A percentile compares a stretch with the other conserved stretches of the same genome.
Evolutionary conservation across 192 early-diverging fungal species (phyloP).

Genomic region (Polychytrium aggregatum): DNA sequence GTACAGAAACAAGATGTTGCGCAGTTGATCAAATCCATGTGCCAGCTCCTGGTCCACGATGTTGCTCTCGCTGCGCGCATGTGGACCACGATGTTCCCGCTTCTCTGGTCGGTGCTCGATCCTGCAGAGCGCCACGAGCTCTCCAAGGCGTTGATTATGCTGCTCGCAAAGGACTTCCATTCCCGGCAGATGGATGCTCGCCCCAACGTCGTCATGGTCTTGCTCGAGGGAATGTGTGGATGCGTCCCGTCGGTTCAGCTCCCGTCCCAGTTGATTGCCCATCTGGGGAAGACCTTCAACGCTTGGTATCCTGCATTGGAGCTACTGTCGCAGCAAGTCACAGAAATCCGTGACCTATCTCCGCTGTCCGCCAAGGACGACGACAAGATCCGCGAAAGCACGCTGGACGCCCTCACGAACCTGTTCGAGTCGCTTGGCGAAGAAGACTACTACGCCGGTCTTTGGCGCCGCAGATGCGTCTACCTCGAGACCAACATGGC

Average conservation of each 20-base stretch:
- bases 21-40: slow-evolving; percentile 12
- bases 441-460: slow-evolving; percentile 83
- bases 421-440: slow-evolving; percentile 78
- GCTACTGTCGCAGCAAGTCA: slow-evolving; percentile 62
- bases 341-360: slow-evolving; percentile 29
- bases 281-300: slow-evolving; percentile 81
- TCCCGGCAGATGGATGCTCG: slow-evolving; percentile 59
- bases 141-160: slow-evolving; percentile 64
- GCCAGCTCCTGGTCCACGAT: slow-evolving; percentile 31
- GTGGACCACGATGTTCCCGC: slow-evolving; percentile 79
- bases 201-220: slow-evolving; percentile 91
- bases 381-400: slow-evolving; percentile 76
- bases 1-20: too few relatives aligned
- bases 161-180: slow-evolving; percentile 90
- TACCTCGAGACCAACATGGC: slow-evolving; percentile 94
- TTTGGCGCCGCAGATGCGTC: slow-evolving; percentile 79
- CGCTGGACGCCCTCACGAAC: slow-evolving; percentile 80
- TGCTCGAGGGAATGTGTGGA: slow-evolving; percentile 75
- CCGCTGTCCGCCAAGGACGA: slow-evolving; percentile 58
- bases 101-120: slow-evolving; percentile 65
- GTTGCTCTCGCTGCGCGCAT: slow-evolving; percentile 52
- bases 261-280: slow-evolving; percentile 88
- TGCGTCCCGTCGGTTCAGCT: slow-evolving; percentile 64
- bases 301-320: slow-evolving; percentile 85
- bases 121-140: slow-evolving; percentile 74